Conservation (phyloP, 805 yeast genomes). For the Ogataea henricii region DNA sequence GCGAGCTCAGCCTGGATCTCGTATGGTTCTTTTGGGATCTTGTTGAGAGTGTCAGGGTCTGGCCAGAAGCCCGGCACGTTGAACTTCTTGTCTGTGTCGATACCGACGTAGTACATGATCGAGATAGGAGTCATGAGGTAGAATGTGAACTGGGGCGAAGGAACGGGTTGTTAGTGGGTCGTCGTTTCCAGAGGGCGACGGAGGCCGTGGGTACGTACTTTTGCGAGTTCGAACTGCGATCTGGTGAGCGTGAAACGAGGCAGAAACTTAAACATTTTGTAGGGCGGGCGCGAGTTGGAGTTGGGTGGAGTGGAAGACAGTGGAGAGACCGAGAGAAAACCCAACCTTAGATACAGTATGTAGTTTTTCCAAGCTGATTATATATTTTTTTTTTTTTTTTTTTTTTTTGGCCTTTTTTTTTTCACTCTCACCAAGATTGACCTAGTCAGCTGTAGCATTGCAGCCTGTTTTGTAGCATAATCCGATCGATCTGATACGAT, state of each 20-base stretch:
- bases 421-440: too few species aligned
- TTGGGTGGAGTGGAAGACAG: too few species aligned
- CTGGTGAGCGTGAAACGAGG: conserved; percentile 40
- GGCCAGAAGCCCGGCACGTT: conserved; percentile 97
- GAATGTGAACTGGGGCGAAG: conserved; percentile 61
- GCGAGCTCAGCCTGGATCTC: conserved; percentile 92
- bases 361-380: too few species aligned
- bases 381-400: too few species aligned
- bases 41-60: conserved; percentile 87
- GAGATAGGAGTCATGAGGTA: conserved; percentile 83
- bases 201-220: conserved; percentile 34
- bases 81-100: conserved; percentile 84
- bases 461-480: too few species aligned
- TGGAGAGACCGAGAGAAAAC: too few species aligned
- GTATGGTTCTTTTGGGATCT: conserved; percentile 89
- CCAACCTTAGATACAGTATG: too few species aligned
- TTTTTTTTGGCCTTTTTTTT: too few species aligned
- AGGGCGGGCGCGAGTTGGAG: not conserved
- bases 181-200: not conserved
- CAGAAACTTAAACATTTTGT: conserved; percentile 16
- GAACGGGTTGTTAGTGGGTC: conserved; percentile 5
- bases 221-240: conserved; percentile 55
- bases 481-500: too few species aligned
- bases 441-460: too few species aligned
- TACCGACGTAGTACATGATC: conserved; percentile 93